Percentiles rank a stretch among this genome's conserved stretches.
These are phyloP conservation scores for Fusarium siculi DNA, from an alignment of 2,329 filamentous ascomycete genomes.

Conservation along the genomic window DNA sequence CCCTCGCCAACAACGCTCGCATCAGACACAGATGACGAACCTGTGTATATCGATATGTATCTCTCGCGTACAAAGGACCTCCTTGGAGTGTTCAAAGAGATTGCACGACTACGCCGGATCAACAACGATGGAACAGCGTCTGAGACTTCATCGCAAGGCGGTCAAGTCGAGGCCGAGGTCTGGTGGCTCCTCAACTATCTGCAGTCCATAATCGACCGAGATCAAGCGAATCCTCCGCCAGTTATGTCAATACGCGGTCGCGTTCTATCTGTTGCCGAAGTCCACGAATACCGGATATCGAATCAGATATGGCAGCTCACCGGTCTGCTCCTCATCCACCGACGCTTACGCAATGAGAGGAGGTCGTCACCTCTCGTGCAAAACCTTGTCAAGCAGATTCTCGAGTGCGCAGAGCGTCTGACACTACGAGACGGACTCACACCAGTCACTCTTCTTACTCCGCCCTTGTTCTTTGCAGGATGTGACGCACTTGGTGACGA, in stretches of 20 bases:
- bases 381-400: constrained; percentile 7
- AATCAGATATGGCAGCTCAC: constrained; percentile 36
- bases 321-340: constrained; percentile 22
- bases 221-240: constrained; percentile 13
- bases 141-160: background rate
- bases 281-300: constrained; percentile 27
- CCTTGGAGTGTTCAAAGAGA: constrained; percentile 29
- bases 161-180: background rate
- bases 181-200: constrained; percentile 28
- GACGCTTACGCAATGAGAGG: constrained; percentile 17
- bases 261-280: constrained; percentile 11
- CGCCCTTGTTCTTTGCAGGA: constrained; percentile 29
- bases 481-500: constrained; percentile 26
- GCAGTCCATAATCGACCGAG: constrained; percentile 22
- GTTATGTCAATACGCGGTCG: constrained; percentile 24
- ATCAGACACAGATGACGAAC: constrained; percentile 12
- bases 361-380: constrained; percentile 19
- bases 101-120: constrained; percentile 7
- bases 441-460: constrained; percentile 22
- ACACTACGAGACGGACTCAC: constrained; percentile 28
- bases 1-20: constrained; percentile 25
- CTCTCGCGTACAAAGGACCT: constrained; percentile 28
- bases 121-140: background rate
- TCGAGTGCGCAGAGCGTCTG: constrained; percentile 19
- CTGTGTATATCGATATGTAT: constrained; percentile 34